Conservation (phyloP, 176 grass and related monocot species). For the Triticum aestivum region DNA sequence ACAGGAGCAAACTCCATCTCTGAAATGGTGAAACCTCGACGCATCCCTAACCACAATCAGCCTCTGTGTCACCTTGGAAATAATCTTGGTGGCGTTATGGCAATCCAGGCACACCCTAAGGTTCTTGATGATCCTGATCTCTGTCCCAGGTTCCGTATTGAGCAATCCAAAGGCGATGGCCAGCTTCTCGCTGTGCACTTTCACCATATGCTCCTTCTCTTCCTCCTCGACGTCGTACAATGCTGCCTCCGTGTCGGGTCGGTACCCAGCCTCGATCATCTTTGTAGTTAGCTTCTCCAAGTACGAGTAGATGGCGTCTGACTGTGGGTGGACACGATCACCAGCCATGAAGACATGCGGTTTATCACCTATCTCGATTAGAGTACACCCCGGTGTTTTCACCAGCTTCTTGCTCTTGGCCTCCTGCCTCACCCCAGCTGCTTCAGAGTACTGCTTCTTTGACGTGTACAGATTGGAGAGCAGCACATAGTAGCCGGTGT, state of each 20-base stretch:
- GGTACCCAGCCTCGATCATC: conserved; percentile 62
- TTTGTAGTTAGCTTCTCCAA: conserved; percentile 54
- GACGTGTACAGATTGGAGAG: conserved; percentile 83
- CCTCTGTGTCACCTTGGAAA: conserved; percentile 58
- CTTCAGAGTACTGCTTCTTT: conserved; percentile 65
- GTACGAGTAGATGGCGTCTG: conserved; percentile 37
- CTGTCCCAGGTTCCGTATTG: conserved; percentile 47
- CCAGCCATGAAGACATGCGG: conserved; percentile 61
- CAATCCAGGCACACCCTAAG: conserved; percentile 67
- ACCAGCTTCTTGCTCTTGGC: conserved; percentile 52
- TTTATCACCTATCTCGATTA: conserved; percentile 40
- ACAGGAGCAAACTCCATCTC: conserved; percentile 52
- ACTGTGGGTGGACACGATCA: conserved; percentile 56
- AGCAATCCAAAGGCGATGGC: conserved; percentile 51
- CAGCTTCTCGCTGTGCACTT: conserved; percentile 52
- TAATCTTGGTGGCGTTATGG: conserved; percentile 60
- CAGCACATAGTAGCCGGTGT: conserved; percentile 61
- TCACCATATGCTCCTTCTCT: conserved; percentile 56
- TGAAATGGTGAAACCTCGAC: conserved; percentile 48
- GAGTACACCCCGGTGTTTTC: conserved; percentile 85
- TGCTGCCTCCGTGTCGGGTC: conserved; percentile 48
- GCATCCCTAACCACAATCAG: conserved; percentile 64
- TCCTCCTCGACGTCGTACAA: conserved; percentile 68
- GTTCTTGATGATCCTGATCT: conserved; percentile 76
- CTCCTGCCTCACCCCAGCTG: conserved; percentile 62